Conservation (phyloP, 2,329 filamentous ascomycete genomes). For the Fusarium tupiense region DNA sequence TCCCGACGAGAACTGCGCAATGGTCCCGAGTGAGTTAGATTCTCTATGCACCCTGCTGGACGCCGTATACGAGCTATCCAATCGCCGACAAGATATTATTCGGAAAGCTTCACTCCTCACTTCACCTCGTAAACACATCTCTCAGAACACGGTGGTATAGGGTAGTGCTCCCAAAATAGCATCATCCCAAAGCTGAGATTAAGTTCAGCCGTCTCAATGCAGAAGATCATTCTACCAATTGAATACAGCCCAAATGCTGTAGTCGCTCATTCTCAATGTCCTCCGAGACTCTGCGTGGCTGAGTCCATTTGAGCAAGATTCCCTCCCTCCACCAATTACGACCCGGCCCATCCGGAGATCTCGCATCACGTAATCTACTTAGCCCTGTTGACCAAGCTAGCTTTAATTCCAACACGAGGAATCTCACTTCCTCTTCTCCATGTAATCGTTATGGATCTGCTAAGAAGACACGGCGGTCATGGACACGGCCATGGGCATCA, state of each 20-base stretch:
- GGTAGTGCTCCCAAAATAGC: background rate
- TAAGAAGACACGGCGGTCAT: conserved; percentile 36
- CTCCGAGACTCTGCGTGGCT: background rate
- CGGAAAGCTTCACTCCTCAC: background rate
- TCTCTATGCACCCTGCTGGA: background rate
- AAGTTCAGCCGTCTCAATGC: background rate
- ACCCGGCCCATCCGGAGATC: conserved; percentile 15
- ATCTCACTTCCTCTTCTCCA: background rate
- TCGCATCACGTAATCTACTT: conserved; percentile 39
- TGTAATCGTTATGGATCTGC: conserved; percentile 25
- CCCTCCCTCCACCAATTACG: conserved; percentile 22
- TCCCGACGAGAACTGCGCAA: too few species aligned
- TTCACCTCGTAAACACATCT: background rate
- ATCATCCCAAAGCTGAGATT: background rate
- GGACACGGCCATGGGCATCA: conserved; percentile 35
- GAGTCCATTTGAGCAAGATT: conserved; percentile 42
- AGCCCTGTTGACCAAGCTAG: conserved; percentile 17
- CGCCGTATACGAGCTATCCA: background rate
- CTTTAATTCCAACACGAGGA: conserved; percentile 11
- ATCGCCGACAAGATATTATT: background rate
- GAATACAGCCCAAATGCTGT: background rate
- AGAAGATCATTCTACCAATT: background rate
- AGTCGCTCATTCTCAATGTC: background rate
- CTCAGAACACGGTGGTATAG: background rate
- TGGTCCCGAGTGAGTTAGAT: background rate